A percentile compares a stretch with the other conserved stretches of the same genome.
phyloP scores from a whole-genome alignment of 345 rosid species.

The Gossypium arboreum region DNA sequence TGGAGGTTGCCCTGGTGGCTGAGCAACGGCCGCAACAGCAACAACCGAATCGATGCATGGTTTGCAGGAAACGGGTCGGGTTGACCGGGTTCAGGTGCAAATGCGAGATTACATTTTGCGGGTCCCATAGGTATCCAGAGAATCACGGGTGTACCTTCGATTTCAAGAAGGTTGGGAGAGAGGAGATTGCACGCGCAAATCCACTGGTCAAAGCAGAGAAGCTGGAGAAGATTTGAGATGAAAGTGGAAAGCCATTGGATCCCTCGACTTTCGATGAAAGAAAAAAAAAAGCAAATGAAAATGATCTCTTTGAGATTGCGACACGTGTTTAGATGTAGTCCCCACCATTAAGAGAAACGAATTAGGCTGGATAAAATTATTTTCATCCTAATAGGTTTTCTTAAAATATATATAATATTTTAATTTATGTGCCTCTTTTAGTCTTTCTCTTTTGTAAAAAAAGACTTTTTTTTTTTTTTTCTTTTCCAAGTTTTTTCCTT shows the following conservation, averaged over 20 bases:
- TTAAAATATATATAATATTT: not conserved
- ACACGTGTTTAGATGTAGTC: not conserved
- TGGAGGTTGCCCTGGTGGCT: not conserved
- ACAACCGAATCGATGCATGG: slow-evolving; percentile 43
- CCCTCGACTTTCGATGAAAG: not conserved
- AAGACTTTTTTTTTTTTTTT: not conserved
- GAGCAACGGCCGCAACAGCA: slow-evolving; percentile 2
- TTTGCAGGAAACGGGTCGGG: slow-evolving; percentile 50
- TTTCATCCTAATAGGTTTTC: not conserved
- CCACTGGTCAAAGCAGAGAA: slow-evolving; percentile 45
- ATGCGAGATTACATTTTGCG: slow-evolving; percentile 50
- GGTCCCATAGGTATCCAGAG: slow-evolving; percentile 54
- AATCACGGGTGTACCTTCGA: slow-evolving; percentile 45
- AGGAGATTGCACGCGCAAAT: slow-evolving; percentile 51
- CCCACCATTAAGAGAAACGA: not conserved
- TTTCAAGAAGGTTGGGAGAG: slow-evolving; percentile 45
- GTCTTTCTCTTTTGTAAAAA: not conserved
- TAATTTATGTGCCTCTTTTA: not conserved
- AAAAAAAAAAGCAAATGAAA: not conserved
- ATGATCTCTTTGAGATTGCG: not conserved
- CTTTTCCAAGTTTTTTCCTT: not conserved
- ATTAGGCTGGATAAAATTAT: slow-evolving; percentile 8
- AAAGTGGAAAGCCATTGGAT: not conserved
- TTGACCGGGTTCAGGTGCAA: slow-evolving; percentile 48
- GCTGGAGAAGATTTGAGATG: slow-evolving; percentile 40